Conservation (phyloP, 176 grass and related monocot species). For the Avena sativa region DNA sequence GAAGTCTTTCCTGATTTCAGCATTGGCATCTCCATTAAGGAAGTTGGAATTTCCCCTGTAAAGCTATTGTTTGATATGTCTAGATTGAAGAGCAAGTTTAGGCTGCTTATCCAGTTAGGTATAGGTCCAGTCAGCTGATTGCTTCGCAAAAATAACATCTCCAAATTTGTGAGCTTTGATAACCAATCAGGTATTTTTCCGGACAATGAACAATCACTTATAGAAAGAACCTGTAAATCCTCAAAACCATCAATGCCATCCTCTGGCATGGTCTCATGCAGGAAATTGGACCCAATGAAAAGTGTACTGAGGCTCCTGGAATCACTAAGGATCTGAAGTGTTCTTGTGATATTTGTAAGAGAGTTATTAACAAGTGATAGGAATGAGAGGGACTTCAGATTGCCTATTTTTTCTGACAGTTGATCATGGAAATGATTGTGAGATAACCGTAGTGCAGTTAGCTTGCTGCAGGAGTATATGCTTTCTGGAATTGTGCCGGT, state of each 20-base stretch:
- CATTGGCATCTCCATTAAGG: not conserved
- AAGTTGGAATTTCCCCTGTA: not conserved
- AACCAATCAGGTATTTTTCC: not conserved
- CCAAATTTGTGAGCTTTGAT: not conserved
- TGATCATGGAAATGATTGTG: not conserved
- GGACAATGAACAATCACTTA: not conserved
- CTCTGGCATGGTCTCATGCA: not conserved
- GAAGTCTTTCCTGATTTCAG: not conserved
- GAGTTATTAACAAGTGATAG: not conserved
- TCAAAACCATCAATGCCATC: not conserved
- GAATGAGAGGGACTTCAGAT: not conserved
- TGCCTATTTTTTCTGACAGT: not conserved
- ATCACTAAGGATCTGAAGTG: not conserved
- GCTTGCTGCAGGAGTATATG: not conserved
- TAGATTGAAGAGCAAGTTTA: not conserved
- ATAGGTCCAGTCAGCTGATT: not conserved
- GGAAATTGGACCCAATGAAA: not conserved
- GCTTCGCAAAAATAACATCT: not conserved
- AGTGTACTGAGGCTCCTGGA: not conserved
- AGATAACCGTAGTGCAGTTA: not conserved
- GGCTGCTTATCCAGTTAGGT: not conserved
- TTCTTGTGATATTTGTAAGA: not conserved
- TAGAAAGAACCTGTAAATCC: not conserved
- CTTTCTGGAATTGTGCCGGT: not conserved
- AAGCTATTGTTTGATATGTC: not conserved